These are phyloP conservation scores for Nakaseomyces glabratus DNA, from an alignment of 1,139 yeast species.

Conservation along the genomic window DNA sequence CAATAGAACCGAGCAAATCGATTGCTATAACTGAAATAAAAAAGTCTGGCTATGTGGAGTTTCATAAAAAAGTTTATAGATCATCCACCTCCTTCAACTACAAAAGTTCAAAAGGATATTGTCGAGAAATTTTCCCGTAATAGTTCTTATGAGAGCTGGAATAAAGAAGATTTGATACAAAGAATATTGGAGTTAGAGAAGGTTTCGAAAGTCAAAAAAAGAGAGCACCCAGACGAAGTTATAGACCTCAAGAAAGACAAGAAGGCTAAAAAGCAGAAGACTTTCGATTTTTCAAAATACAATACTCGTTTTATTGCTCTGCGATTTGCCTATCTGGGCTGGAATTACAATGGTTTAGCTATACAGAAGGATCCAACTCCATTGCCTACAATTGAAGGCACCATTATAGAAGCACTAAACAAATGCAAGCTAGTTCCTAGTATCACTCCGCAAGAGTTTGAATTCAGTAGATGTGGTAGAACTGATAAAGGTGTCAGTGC, in stretches of 20 bases:
- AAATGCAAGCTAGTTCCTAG: conserved; percentile 59
- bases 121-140: no score
- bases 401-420: conserved; percentile 59
- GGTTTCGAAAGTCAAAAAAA: conserved; percentile 7
- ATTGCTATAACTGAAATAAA: no score
- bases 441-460: conserved; percentile 47
- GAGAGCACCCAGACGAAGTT: conserved; percentile 7
- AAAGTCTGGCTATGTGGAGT: no score
- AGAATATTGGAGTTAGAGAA: conserved; percentile 29
- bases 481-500: conserved; percentile 98
- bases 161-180: conserved; percentile 34
- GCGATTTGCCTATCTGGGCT: conserved; percentile 79
- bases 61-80: no score
- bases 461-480: conserved; percentile 90
- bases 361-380: conserved; percentile 67
- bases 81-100: no score
- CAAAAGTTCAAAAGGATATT: no score
- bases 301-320: conserved; percentile 67
- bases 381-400: conserved; percentile 80
- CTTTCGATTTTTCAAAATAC: conserved; percentile 61
- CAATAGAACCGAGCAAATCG: no score
- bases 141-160: conserved; percentile 35
- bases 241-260: conserved; percentile 6
- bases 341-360: conserved; percentile 90
- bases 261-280: conserved; percentile 30